A percentile compares a stretch with the other conserved stretches of the same genome.
Conservation (phyloP, 2,329 filamentous ascomycete genomes). For the Cryphonectria naterciae region DNA sequence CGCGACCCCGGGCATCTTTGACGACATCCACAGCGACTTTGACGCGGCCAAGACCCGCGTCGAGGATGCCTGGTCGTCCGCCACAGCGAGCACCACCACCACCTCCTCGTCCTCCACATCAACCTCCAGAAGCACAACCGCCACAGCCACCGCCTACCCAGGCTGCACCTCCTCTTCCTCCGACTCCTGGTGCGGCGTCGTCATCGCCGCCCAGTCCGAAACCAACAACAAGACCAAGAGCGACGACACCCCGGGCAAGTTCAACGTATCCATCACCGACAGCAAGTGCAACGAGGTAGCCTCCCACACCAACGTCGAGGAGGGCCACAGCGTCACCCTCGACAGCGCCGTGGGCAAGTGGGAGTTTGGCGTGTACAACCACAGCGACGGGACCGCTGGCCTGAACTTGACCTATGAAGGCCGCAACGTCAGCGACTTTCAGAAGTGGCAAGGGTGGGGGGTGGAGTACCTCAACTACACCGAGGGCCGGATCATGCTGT, state of each 20-base stretch:
- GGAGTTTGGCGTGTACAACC: constrained; percentile 7
- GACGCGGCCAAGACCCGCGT: constrained; percentile 3
- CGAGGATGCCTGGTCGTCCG: constrained; percentile 10
- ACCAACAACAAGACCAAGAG: background rate
- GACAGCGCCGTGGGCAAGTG: constrained; percentile 14
- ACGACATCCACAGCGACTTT: constrained; percentile 15
- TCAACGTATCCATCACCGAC: constrained; percentile 14
- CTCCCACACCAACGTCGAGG: constrained; percentile 7
- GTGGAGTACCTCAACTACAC: constrained; percentile 4
- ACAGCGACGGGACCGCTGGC: background rate
- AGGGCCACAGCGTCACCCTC: background rate
- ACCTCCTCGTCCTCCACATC: background rate
- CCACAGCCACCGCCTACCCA: constrained; percentile 7
- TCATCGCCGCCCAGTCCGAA: background rate
- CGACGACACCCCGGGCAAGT: constrained; percentile 7
- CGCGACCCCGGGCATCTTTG: constrained; percentile 11
- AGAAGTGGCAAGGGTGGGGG: constrained; percentile 1
- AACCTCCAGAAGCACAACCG: background rate
- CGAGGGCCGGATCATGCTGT: background rate
- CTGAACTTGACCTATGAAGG: constrained; percentile 10
- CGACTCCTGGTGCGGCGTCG: constrained; percentile 10
- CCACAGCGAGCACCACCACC: background rate
- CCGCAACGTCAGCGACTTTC: constrained; percentile 2
- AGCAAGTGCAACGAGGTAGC: constrained; percentile 10
- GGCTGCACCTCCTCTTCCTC: background rate